Conservation (phyloP, 2,329 filamentous ascomycete species). For the Cladosporium sphaerospermum region DNA sequence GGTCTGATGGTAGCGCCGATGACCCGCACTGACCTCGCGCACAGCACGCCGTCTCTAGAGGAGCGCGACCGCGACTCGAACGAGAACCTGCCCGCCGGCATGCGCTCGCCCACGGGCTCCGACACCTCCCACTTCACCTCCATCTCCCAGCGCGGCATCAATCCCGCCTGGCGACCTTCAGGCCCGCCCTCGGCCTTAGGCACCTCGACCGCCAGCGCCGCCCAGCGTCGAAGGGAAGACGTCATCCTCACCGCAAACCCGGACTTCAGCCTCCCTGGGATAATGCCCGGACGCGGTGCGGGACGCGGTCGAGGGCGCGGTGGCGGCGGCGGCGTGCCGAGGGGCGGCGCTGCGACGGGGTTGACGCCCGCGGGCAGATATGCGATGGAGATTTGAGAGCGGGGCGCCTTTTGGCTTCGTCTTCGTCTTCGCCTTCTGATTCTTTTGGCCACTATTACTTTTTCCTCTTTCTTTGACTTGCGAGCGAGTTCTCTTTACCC, state of each 20-base stretch:
- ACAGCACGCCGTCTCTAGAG: constrained; percentile 25
- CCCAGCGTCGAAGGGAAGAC: constrained; percentile 52
- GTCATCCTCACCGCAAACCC: constrained; percentile 73
- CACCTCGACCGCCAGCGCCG: constrained; percentile 24
- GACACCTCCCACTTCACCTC: constrained; percentile 84
- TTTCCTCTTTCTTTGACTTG: background rate
- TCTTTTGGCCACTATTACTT: background rate
- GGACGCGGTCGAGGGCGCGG: constrained; percentile 18
- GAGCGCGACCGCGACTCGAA: constrained; percentile 42
- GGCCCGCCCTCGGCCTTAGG: constrained; percentile 24
- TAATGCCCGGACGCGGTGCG: constrained; percentile 24
- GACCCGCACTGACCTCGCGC: constrained; percentile 13
- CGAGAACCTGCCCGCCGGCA: constrained; percentile 58
- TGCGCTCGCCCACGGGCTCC: constrained; percentile 65
- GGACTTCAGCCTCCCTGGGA: constrained; percentile 68
- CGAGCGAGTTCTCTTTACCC: constrained; percentile 2
- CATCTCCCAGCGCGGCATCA: constrained; percentile 79
- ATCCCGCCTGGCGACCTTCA: constrained; percentile 75
- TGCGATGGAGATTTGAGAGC: constrained; percentile 21
- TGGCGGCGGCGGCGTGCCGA: constrained; percentile 26
- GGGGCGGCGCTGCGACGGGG: constrained; percentile 23
- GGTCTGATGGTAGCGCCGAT: constrained; percentile 3
- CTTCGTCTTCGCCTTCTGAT: background rate
- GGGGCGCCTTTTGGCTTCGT: background rate
- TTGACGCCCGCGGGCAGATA: constrained; percentile 28